Conservation (phyloP, 345 rosid species). For the Euphorbia tirucalli region DNA sequence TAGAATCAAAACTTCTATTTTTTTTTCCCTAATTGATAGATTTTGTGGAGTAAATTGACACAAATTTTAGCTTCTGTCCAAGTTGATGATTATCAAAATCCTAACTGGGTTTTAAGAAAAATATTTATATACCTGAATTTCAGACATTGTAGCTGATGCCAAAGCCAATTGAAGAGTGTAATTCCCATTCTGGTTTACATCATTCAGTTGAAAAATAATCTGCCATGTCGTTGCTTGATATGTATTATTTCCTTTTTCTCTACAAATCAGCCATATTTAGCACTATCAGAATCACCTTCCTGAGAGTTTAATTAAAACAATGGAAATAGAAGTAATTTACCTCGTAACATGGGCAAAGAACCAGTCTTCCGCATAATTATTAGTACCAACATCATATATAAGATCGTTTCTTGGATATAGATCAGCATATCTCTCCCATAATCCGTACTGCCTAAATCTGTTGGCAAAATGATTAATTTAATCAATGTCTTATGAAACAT, state of each 20-base stretch:
- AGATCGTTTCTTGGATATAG: slow-evolving; percentile 21
- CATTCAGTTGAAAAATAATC: slow-evolving; percentile 43
- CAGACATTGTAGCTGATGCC: slow-evolving; percentile 51
- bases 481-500: too few species aligned
- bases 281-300: too few species aligned
- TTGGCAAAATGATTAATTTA: too few species aligned
- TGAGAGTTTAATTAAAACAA: too few species aligned
- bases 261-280: slow-evolving; percentile 17
- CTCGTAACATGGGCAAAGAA: slow-evolving; percentile 78
- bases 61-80: too few species aligned
- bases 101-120: background rate
- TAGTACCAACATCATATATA: slow-evolving; percentile 10
- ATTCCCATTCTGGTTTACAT: slow-evolving; percentile 21
- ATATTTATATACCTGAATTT: slow-evolving; percentile 29
- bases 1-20: too few species aligned
- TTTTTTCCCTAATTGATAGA: too few species aligned
- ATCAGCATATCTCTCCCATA: slow-evolving; percentile 26
- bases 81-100: too few species aligned
- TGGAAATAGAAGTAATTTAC: slow-evolving; percentile 20
- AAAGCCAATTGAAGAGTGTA: slow-evolving; percentile 69
- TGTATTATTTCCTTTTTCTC: slow-evolving; percentile 37
- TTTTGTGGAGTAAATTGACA: too few species aligned
- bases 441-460: slow-evolving; percentile 28
- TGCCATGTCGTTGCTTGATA: slow-evolving; percentile 61
- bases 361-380: slow-evolving; percentile 41